These are phyloP conservation scores for Mycena rosella DNA, from an alignment of 768 basidiomycete genomes.

Conservation along the genomic window DNA sequence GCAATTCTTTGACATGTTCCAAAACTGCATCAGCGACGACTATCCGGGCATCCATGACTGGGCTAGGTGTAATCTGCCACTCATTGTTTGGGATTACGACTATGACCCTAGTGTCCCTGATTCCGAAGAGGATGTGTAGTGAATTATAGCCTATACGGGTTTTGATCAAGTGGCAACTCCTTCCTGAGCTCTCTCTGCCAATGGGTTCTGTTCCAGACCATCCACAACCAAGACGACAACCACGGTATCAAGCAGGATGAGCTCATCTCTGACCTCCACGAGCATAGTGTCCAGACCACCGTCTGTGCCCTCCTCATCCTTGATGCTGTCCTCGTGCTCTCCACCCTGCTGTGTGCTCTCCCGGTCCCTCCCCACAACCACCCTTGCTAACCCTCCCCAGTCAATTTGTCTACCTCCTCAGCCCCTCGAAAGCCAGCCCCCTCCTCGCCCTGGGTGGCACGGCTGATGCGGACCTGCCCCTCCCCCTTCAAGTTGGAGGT, in stretches of 20 bases:
- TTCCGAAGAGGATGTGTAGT: too few relatives aligned
- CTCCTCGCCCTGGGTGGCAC: slow-evolving; percentile 52
- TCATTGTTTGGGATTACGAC: slow-evolving; percentile 8
- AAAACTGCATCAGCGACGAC: slow-evolving; percentile 9
- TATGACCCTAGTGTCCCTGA: slow-evolving; percentile 8
- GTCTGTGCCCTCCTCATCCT: slow-evolving; percentile 54
- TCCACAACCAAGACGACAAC: slow-evolving; percentile 17
- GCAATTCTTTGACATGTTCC: slow-evolving; percentile 9
- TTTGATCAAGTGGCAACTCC: too few relatives aligned
- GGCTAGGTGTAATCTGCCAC: slow-evolving; percentile 12
- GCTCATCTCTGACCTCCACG: slow-evolving; percentile 62
- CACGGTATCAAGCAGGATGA: slow-evolving; percentile 65
- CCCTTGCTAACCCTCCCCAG: slow-evolving; percentile 46
- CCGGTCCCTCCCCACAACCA: background rate
- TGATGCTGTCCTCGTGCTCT: slow-evolving; percentile 58
- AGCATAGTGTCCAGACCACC: slow-evolving; percentile 58
- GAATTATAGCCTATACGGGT: too few relatives aligned
- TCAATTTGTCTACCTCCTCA: slow-evolving; percentile 62
- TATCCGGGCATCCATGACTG: slow-evolving; percentile 12
- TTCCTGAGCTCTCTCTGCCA: slow-evolving; percentile 14
- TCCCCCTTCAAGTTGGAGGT: too few relatives aligned
- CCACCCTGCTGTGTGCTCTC: slow-evolving; percentile 64
- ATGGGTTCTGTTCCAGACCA: slow-evolving; percentile 16
- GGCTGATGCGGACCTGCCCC: slow-evolving; percentile 43
- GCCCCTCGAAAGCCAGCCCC: slow-evolving; percentile 58